Conservation (phyloP, 2,329 filamentous ascomycete genomes). For the Phaeosphaeria sp. region DNA sequence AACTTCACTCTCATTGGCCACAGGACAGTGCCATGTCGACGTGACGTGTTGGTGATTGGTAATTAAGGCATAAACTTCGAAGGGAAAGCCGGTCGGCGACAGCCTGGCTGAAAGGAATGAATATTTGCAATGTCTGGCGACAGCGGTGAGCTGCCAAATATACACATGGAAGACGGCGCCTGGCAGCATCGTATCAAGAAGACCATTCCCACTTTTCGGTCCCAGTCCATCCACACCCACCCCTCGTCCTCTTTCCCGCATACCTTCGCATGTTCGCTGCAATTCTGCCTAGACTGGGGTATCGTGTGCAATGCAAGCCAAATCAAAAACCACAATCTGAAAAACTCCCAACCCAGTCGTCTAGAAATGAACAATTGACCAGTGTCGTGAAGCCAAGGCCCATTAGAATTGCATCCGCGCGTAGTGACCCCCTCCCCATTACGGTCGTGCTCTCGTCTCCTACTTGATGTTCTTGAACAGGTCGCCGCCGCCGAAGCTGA, state of each 20-base stretch:
- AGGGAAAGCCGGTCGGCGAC: neutral
- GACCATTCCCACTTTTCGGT: slow-evolving; percentile 12
- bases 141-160: slow-evolving; percentile 10
- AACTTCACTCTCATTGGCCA: slow-evolving; percentile 20
- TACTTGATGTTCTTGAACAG: slow-evolving; percentile 52
- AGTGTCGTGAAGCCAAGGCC: slow-evolving; percentile 41
- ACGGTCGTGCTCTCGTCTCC: slow-evolving; percentile 1
- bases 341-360: slow-evolving; percentile 33
- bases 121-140: slow-evolving; percentile 5
- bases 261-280: slow-evolving; percentile 16
- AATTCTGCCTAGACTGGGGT: slow-evolving; percentile 42
- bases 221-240: slow-evolving; percentile 20
- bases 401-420: slow-evolving; percentile 37
- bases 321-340: slow-evolving; percentile 39
- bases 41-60: neutral
- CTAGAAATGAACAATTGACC: slow-evolving; percentile 33
- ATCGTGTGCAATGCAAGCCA: slow-evolving; percentile 48
- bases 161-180: slow-evolving; percentile 31
- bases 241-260: neutral
- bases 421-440: slow-evolving; percentile 2
- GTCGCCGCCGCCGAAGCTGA: slow-evolving; percentile 45
- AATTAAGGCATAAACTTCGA: too few species aligned
- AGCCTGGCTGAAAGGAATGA: neutral
- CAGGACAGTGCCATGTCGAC: neutral
- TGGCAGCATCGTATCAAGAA: slow-evolving; percentile 11